phyloP scores from a whole-genome alignment of 164 flowering plant species.

The Sedum album region DNA sequence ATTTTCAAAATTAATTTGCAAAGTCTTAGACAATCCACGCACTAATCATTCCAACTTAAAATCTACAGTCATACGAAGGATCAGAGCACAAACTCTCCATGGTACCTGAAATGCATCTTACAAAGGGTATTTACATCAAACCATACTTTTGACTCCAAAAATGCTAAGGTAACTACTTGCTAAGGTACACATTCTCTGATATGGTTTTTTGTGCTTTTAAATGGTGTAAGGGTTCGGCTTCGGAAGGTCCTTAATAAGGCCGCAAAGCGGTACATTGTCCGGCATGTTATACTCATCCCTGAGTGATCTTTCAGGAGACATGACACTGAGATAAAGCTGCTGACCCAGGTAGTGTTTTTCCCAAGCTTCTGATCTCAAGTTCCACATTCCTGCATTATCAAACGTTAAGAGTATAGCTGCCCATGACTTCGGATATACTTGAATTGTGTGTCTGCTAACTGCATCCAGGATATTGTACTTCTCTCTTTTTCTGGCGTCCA shows the following conservation, averaged over 20 bases:
- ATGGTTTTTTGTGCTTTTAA: slow-evolving; percentile 6
- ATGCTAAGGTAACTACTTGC: too few relatives aligned
- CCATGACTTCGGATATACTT: slow-evolving; percentile 61
- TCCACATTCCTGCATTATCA: slow-evolving; percentile 23
- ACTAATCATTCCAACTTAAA: too few relatives aligned
- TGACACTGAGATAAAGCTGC: slow-evolving; percentile 41
- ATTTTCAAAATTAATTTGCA: too few relatives aligned
- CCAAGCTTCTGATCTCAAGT: slow-evolving; percentile 35
- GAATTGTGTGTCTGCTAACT: slow-evolving; percentile 45
- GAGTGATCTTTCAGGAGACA: slow-evolving; percentile 37
- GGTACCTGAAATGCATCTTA: too few relatives aligned
- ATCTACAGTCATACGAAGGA: too few relatives aligned
- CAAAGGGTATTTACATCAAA: too few relatives aligned
- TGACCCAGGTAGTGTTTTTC: slow-evolving; percentile 21
- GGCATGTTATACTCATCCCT: slow-evolving; percentile 59
- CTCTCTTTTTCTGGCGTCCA: slow-evolving; percentile 47
- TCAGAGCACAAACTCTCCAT: too few relatives aligned
- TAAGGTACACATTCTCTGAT: too few relatives aligned
- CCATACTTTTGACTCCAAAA: too few relatives aligned
- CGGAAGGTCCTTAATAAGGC: slow-evolving; percentile 33
- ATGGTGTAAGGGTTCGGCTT: slow-evolving; percentile 26
- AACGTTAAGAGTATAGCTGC: slow-evolving; percentile 40
- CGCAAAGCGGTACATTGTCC: slow-evolving; percentile 29
- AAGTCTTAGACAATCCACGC: too few relatives aligned
- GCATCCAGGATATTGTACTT: slow-evolving; percentile 52